Conservation (phyloP, 495 filamentous ascomycete species). For the Penicillium alfredii region DNA sequence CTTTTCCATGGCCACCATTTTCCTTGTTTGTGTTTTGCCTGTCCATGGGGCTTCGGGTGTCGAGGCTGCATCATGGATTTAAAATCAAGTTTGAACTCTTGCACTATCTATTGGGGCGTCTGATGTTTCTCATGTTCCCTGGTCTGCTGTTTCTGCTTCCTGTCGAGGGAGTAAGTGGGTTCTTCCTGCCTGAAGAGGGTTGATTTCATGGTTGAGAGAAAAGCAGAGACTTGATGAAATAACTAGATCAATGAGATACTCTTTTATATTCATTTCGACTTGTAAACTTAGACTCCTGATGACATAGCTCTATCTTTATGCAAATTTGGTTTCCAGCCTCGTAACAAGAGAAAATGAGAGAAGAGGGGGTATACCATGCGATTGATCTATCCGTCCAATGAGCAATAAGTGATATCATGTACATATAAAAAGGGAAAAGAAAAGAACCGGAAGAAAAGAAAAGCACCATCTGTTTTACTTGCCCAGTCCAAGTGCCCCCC, state of each 20-base stretch:
- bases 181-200: background rate
- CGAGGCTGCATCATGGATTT: background rate
- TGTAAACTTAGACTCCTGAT: background rate
- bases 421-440: constrained; percentile 17
- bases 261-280: background rate
- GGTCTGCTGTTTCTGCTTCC: background rate
- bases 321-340: no score
- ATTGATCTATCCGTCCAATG: constrained; percentile 20
- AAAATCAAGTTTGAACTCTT: background rate
- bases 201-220: background rate
- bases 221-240: background rate
- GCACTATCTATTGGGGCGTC: background rate
- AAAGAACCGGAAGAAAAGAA: no score
- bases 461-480: constrained; percentile 1
- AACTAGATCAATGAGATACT: background rate
- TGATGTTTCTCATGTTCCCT: background rate
- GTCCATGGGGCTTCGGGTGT: background rate
- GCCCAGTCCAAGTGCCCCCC: background rate
- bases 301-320: no score
- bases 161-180: no score
- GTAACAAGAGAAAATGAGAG: no score
- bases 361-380: constrained; percentile 28
- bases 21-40: background rate
- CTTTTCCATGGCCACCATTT: background rate
- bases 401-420: constrained; percentile 14